Evolutionary conservation across 1,284 basidiomycete species (phyloP).

Genomic region (Leccinum subrobustum): DNA sequence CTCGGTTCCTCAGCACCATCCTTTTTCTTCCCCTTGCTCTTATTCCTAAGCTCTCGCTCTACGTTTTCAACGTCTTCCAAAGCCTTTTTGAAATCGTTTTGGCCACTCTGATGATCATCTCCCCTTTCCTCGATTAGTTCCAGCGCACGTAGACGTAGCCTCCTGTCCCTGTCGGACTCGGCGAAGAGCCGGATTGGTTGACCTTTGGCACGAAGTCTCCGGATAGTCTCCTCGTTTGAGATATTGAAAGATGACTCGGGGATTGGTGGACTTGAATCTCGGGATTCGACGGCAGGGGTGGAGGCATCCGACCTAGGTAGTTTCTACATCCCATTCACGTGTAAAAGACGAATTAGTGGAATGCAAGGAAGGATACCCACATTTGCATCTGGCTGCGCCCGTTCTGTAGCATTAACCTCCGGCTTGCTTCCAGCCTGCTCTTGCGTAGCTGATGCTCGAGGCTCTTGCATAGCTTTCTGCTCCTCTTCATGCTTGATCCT

Average conservation of each 20-base stretch:
- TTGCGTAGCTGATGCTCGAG: slow-evolving; percentile 39
- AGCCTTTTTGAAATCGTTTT: slow-evolving; percentile 95
- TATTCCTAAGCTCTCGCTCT: slow-evolving; percentile 67
- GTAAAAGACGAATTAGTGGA: slow-evolving; percentile 34
- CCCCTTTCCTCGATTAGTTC: slow-evolving; percentile 93
- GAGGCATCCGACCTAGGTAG: slow-evolving; percentile 41
- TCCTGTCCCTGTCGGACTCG: slow-evolving; percentile 91
- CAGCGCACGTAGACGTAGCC: slow-evolving; percentile 86
- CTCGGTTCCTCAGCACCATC: slow-evolving; percentile 49
- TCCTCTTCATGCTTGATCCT: slow-evolving; percentile 68
- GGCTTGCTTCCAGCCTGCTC: slow-evolving; percentile 34
- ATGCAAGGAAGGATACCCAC: slow-evolving; percentile 38
- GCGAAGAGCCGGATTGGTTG: slow-evolving; percentile 96
- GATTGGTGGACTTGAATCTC: slow-evolving; percentile 47
- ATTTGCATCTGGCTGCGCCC: slow-evolving; percentile 31
- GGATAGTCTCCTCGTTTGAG: slow-evolving; percentile 89
- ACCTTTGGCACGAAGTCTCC: slow-evolving; percentile 85
- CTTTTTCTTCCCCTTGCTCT: slow-evolving; percentile 66
- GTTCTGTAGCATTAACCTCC: slow-evolving; percentile 13
- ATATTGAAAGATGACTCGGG: slow-evolving; percentile 80
- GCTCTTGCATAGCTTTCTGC: slow-evolving; percentile 35
- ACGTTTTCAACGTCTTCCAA: slow-evolving; percentile 88
- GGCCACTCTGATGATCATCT: slow-evolving; percentile 70
- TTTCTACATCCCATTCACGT: slow-evolving; percentile 49
- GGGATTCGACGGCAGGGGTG: slow-evolving; percentile 37